Evolutionary conservation across 257 asterid species (phyloP).

Genomic region (Dorcoceras hygrometricum): DNA sequence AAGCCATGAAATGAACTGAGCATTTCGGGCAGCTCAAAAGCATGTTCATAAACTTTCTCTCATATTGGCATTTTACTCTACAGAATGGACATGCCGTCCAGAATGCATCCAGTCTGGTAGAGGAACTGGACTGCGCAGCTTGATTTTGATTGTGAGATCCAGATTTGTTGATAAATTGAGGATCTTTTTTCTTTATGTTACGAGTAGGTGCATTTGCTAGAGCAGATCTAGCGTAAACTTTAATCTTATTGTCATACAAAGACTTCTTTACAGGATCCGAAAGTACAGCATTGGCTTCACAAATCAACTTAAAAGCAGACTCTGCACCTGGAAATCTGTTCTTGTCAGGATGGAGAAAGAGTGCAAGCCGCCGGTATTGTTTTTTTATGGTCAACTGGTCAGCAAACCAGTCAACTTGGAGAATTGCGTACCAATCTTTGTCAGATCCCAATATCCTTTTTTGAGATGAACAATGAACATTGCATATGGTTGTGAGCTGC

Average conservation of each 20-base stretch:
- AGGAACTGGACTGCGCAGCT: constrained; percentile 24
- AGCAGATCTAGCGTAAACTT: constrained; percentile 24
- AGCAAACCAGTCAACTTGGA: constrained; percentile 51
- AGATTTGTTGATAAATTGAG: constrained; percentile 19
- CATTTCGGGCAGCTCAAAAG: constrained; percentile 38
- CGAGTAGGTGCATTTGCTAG: constrained; percentile 26
- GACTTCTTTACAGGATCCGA: constrained; percentile 48
- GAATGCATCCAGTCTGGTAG: constrained; percentile 31
- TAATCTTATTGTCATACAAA: constrained; percentile 45
- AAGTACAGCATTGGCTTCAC: constrained; percentile 56
- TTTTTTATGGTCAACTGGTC: constrained; percentile 47
- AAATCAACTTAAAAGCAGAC: constrained; percentile 58
- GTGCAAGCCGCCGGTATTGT: constrained; percentile 61
- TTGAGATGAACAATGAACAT: constrained; percentile 59
- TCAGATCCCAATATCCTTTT: constrained; percentile 46
- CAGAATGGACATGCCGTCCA: constrained; percentile 58
- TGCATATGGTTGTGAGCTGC: constrained; percentile 53
- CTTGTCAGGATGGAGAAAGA: constrained; percentile 69
- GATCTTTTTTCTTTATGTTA: constrained; percentile 9
- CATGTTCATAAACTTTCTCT: constrained; percentile 24
- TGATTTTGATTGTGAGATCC: constrained; percentile 30
- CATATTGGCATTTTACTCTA: constrained; percentile 32
- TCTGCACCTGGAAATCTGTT: constrained; percentile 66
- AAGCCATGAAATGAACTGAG: constrained; percentile 32
- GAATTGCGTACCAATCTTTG: constrained; percentile 61